Percentiles rank a stretch among this genome's conserved stretches.
Evolutionary conservation across 176 grass and related monocot genomes (phyloP).

Genomic region (Alloteropsis semialata): DNA sequence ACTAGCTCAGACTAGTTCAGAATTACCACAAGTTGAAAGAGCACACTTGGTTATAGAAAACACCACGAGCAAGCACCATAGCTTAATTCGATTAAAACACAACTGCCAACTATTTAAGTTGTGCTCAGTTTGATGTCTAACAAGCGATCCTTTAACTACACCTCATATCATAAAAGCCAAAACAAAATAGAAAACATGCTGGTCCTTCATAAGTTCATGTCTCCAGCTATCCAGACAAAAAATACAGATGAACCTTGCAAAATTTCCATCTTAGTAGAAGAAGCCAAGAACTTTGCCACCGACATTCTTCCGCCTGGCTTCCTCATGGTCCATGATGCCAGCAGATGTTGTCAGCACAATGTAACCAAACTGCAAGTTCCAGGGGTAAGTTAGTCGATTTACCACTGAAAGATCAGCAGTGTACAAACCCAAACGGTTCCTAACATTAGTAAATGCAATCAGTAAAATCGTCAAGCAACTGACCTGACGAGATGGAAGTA

Average conservation of each 20-base stretch:
- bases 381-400: neutral
- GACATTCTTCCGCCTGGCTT: constrained; percentile 59
- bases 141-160: neutral
- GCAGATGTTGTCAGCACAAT: constrained; percentile 70
- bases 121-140: neutral
- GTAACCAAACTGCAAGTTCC: constrained; percentile 57
- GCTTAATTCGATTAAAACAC: neutral
- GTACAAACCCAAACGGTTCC: neutral
- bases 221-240: constrained; percentile 23
- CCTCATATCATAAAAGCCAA: neutral
- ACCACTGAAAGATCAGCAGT: neutral
- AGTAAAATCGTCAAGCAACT: neutral
- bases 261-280: constrained; percentile 48
- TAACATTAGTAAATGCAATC: neutral
- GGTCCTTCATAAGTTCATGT: neutral
- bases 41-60: neutral
- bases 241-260: constrained; percentile 18
- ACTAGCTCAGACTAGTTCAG: neutral
- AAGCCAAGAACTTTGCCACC: constrained; percentile 68
- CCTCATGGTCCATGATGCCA: constrained; percentile 69
- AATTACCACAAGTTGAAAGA: neutral
- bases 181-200: constrained; percentile 7
- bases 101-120: neutral
- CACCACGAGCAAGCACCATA: neutral
- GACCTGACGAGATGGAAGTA: constrained; percentile 64